Evolutionary conservation across 805 yeast genomes (phyloP).

Genomic region (Teunomyces aglyptinius): DNA sequence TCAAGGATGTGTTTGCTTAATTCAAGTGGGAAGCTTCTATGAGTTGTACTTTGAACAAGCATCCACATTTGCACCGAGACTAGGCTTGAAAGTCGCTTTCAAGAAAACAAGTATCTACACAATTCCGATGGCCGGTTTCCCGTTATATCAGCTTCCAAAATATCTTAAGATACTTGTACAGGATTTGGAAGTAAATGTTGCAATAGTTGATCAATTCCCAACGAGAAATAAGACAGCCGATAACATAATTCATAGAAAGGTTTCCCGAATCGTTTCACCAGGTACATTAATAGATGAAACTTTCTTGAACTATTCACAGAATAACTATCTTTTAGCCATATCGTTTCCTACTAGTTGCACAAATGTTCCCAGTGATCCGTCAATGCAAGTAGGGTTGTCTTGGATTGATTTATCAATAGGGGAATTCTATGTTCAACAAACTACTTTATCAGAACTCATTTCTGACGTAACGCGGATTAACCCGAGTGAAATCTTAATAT

Average conservation of each 20-base stretch:
- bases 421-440: constrained; percentile 64
- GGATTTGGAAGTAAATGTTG: constrained; percentile 69
- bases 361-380: constrained; percentile 38
- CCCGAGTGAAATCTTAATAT: constrained; percentile 76
- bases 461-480: constrained; percentile 73
- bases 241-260: constrained; percentile 58
- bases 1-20: constrained; percentile 42
- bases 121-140: constrained; percentile 91
- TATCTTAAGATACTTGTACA: constrained; percentile 74
- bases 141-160: constrained; percentile 64
- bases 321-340: constrained; percentile 68
- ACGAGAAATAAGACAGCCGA: constrained; percentile 17
- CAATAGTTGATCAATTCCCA: constrained; percentile 69
- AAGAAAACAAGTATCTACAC: constrained; percentile 42
- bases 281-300: constrained; percentile 91
- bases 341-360: constrained; percentile 52
- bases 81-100: constrained; percentile 70
- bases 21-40: constrained; percentile 85
- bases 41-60: constrained; percentile 92
- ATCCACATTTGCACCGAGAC: constrained; percentile 59
- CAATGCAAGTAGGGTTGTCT: constrained; percentile 60
- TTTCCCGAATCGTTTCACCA: constrained; percentile 81
- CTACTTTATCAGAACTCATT: constrained; percentile 56
- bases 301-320: constrained; percentile 67
- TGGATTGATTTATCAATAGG: constrained; percentile 94